phyloP scores from a whole-genome alignment of 805 yeast species.

The Candida succiphila region DNA sequence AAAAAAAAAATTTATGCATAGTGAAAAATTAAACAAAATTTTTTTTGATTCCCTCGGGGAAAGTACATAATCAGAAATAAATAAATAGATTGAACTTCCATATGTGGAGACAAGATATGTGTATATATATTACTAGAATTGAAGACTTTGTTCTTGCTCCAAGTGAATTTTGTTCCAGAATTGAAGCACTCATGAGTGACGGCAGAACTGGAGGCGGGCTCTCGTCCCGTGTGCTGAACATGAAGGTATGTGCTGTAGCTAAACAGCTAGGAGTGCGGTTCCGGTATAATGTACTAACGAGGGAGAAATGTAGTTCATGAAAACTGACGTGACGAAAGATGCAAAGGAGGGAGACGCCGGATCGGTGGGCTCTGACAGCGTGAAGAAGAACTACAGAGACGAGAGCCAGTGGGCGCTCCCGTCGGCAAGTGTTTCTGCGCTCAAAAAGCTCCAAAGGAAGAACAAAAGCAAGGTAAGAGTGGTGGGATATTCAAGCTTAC shows the following conservation, averaged over 20 bases:
- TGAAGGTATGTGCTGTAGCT: conserved; percentile 35
- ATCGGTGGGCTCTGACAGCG: too few species aligned
- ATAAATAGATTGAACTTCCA: background rate
- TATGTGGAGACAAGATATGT: too few species aligned
- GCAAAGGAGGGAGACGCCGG: conserved; percentile 22
- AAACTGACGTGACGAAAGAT: conserved; percentile 27
- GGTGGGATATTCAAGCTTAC: conserved; percentile 20
- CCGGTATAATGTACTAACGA: too few species aligned
- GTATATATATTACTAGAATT: too few species aligned
- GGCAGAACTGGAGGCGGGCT: too few species aligned
- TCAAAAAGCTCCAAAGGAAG: conserved; percentile 12
- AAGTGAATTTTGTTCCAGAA: too few species aligned
- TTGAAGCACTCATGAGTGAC: too few species aligned
- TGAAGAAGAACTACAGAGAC: conserved; percentile 33
- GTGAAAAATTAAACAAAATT: too few species aligned
- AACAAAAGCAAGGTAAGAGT: conserved; percentile 10
- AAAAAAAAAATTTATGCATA: conserved; percentile 1
- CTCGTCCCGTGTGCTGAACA: conserved; percentile 69
- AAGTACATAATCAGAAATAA: background rate
- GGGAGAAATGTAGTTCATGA: conserved; percentile 43
- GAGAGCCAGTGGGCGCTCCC: conserved; percentile 43
- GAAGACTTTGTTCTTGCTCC: too few species aligned
- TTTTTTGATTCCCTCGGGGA: background rate
- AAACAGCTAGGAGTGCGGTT: background rate
- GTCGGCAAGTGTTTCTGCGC: too few species aligned